These are phyloP conservation scores for Roridomyces roridus DNA, from an alignment of 768 basidiomycete species.

Conservation along the genomic window DNA sequence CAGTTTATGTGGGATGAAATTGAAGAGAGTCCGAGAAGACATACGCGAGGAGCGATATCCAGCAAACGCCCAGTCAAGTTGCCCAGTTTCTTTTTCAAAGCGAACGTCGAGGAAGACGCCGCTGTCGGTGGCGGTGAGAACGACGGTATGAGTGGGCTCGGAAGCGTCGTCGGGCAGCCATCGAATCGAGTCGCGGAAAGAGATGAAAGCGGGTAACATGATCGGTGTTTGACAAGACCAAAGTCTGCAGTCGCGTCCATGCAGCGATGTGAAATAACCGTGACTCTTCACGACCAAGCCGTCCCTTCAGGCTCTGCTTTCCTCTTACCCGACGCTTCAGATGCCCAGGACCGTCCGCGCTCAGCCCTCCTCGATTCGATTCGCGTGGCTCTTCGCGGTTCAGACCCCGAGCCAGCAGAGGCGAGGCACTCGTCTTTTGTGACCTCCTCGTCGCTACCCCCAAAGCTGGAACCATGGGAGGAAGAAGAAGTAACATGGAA, in stretches of 20 bases:
- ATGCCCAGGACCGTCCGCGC: background rate
- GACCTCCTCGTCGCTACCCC: conserved; percentile 47
- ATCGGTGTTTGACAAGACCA: background rate
- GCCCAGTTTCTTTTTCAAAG: conserved; percentile 34
- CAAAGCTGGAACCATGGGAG: conserved; percentile 44
- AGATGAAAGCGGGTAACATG: background rate
- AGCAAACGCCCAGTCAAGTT: conserved; percentile 46
- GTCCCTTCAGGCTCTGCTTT: conserved; percentile 1
- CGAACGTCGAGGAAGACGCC: conserved; percentile 43
- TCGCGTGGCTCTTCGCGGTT: conserved; percentile 62
- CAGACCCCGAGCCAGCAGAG: conserved; percentile 43
- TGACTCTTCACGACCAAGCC: conserved; percentile 12
- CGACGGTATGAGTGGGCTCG: conserved; percentile 43
- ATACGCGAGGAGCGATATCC: conserved; percentile 35
- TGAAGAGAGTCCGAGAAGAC: background rate
- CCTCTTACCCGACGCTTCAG: background rate
- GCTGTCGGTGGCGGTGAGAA: conserved; percentile 35
- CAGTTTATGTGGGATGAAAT: background rate
- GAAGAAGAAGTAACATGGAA: conserved; percentile 79
- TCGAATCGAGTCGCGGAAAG: conserved; percentile 35
- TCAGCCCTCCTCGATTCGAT: conserved; percentile 58
- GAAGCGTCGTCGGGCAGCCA: conserved; percentile 38
- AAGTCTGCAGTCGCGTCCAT: conserved; percentile 10
- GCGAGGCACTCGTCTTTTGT: conserved; percentile 38
- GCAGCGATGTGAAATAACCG: conserved; percentile 13